Evolutionary conservation across 1,139 yeast species (phyloP).

Genomic region (Diutina scorzettiae): DNA sequence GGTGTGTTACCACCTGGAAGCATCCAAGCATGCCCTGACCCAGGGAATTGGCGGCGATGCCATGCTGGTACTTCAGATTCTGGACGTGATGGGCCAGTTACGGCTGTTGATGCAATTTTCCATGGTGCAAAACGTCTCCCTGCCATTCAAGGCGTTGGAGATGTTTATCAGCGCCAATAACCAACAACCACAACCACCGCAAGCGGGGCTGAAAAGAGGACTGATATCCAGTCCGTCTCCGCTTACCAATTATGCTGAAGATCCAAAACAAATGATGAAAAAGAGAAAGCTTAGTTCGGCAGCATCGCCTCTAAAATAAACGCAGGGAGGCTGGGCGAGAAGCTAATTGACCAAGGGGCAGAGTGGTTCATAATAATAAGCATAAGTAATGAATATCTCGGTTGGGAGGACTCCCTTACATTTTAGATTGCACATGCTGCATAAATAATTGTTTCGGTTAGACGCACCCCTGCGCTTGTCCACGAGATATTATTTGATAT

Average conservation of each 20-base stretch:
- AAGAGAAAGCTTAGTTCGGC: constrained; percentile 1
- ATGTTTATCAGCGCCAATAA: constrained; percentile 16
- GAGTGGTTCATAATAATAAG: too few relatives aligned
- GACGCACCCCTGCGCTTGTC: too few relatives aligned
- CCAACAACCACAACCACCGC: not conserved
- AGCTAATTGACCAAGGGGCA: too few relatives aligned
- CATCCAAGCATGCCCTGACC: constrained; percentile 17
- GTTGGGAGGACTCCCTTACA: too few relatives aligned
- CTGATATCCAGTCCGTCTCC: not conserved
- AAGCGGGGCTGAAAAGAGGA: constrained; percentile 1
- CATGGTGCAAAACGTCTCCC: constrained; percentile 25
- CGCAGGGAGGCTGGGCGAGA: too few relatives aligned
- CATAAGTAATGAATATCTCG: not conserved
- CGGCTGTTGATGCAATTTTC: constrained; percentile 53
- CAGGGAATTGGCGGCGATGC: constrained; percentile 58
- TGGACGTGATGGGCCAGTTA: constrained; percentile 66
- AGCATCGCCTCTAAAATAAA: not conserved
- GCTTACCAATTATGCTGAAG: not conserved
- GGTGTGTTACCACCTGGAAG: constrained; percentile 15
- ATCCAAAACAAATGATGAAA: constrained; percentile 3
- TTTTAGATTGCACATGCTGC: too few relatives aligned
- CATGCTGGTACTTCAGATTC: constrained; percentile 58
- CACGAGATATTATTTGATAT: too few relatives aligned
- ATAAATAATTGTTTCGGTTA: too few relatives aligned
- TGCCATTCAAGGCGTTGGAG: constrained; percentile 53